Evolutionary conservation across 2,329 filamentous ascomycete species (phyloP), one percentile per base, ranked within the genome.

Genomic region (Talaromyces atroroseus): DNA sequence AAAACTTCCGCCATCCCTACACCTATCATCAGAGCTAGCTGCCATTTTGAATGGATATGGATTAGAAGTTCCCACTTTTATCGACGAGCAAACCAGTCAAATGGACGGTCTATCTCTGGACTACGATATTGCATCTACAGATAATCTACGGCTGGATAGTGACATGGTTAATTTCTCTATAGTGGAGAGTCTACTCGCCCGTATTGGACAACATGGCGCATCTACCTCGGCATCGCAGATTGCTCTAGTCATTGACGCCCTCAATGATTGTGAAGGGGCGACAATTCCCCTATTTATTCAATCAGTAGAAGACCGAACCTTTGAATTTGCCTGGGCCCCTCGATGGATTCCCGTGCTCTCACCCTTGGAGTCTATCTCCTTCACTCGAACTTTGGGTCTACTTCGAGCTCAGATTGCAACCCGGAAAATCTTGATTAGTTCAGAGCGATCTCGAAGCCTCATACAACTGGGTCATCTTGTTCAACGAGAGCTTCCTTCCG

Each of bases 401-500:
- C 52, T 74, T 21, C 65, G 65, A 47, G 65, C 66, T 48, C 62
- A 62, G 38, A 59, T 60, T 40, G 58, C 61, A 34, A 55, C 59
- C 26, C 57, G 66, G 42, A 64, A 65, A 18, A 53, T 58, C 6
- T 63, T 64, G 32, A 56, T 61, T 24, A 54, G 52, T 45, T 49
- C 58, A 47, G 61, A 64, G 10, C 60, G 59, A 20, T 59, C 59
- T 34, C 59, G 71, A 45, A 66, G 71, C 55, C 49, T 74, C 32
- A 67, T 75, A 60, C 71, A 74, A 58, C 64, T 74, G 23, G 72
- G 72, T 2, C 68, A 63, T 56, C 57, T 75, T 26, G 63, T 64
- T n/a, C 61, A 61, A 60, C 64, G 65, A 36, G 16, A 49, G 5
- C 26, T 36, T 14, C 5, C 7, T n/a, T 23, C 49, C 3, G 5